Percentiles rank a stretch among this genome's conserved stretches.
These are phyloP conservation scores for Stereocaulon alpinum DNA, from an alignment of 495 filamentous ascomycete genomes.

Conservation along the genomic window DNA sequence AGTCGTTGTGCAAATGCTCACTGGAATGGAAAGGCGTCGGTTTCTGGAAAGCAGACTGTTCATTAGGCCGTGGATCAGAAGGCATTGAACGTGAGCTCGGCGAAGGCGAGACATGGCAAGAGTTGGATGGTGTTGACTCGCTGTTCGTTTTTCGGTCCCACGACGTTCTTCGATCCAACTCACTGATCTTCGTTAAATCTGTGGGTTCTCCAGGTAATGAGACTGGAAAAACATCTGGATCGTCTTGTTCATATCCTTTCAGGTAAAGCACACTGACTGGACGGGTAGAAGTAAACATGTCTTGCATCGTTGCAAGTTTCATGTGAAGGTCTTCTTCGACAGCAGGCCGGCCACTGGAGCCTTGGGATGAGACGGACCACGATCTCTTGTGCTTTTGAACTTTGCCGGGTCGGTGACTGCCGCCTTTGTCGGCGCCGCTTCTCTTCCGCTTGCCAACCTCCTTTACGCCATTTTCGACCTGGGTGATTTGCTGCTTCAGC, in stretches of 20 bases:
- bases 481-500: conserved; percentile 78
- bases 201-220: conserved; percentile 56
- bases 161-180: conserved; percentile 39
- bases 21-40: conserved; percentile 2
- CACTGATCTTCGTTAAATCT: conserved; percentile 47
- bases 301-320: conserved; percentile 75
- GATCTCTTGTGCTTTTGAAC: conserved; percentile 82
- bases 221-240: conserved; percentile 82
- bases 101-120: conserved; percentile 62
- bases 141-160: conserved; percentile 50
- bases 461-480: conserved; percentile 80
- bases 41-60: conserved; percentile 12
- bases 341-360: conserved; percentile 54
- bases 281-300: conserved; percentile 91
- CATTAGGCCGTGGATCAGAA: conserved; percentile 31
- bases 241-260: conserved; percentile 72
- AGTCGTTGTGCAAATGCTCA: conserved; percentile 33
- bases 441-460: conserved; percentile 84
- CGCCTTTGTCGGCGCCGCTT: conserved; percentile 43
- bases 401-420: conserved; percentile 55
- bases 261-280: conserved; percentile 78
- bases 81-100: conserved; percentile 52
- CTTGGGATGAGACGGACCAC: conserved; percentile 90
- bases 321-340: conserved; percentile 81
- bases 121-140: conserved; percentile 38